Conservation (phyloP, 2,329 filamentous ascomycete species). For the Colletotrichum costaricense region DNA sequence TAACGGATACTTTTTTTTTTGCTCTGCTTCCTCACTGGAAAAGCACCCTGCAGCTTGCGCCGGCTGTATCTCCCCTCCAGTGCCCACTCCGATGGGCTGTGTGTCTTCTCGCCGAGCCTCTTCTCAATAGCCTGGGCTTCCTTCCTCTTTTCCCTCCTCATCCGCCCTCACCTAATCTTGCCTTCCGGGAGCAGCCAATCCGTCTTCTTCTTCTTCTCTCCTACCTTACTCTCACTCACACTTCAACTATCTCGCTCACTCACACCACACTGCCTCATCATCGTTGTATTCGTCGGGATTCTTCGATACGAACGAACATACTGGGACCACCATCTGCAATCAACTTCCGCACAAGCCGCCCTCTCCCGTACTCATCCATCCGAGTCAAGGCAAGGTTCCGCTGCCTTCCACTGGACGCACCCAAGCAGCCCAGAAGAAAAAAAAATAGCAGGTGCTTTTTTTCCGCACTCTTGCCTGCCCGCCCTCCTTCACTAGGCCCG, state of each 20-base stretch:
- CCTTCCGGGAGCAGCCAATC: not conserved
- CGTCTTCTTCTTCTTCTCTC: slow-evolving; percentile 9
- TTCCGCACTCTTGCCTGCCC: not conserved
- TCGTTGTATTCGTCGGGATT: slow-evolving; percentile 23
- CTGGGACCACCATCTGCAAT: not conserved
- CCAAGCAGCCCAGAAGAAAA: slow-evolving; percentile 22
- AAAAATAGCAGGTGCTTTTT: slow-evolving; percentile 27
- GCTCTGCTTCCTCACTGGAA: slow-evolving; percentile 13
- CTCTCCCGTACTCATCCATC: not conserved
- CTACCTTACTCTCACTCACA: not conserved
- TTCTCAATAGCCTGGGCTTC: slow-evolving; percentile 7
- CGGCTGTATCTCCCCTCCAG: slow-evolving; percentile 23
- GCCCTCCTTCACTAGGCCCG: slow-evolving; percentile 33
- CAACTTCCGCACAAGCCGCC: not conserved
- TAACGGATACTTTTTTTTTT: not conserved
- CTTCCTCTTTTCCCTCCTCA: slow-evolving; percentile 17
- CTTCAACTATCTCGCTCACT: not conserved
- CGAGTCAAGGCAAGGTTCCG: slow-evolving; percentile 23
- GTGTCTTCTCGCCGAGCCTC: slow-evolving; percentile 31
- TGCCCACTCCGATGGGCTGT: slow-evolving; percentile 29
- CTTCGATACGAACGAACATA: not conserved
- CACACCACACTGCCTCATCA: slow-evolving; percentile 1
- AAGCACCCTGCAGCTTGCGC: slow-evolving; percentile 8
- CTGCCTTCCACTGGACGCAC: slow-evolving; percentile 9
- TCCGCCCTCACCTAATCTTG: slow-evolving; percentile 17